These are phyloP conservation scores for Pichia exigua DNA, from an alignment of 805 yeast species.

Conservation along the genomic window DNA sequence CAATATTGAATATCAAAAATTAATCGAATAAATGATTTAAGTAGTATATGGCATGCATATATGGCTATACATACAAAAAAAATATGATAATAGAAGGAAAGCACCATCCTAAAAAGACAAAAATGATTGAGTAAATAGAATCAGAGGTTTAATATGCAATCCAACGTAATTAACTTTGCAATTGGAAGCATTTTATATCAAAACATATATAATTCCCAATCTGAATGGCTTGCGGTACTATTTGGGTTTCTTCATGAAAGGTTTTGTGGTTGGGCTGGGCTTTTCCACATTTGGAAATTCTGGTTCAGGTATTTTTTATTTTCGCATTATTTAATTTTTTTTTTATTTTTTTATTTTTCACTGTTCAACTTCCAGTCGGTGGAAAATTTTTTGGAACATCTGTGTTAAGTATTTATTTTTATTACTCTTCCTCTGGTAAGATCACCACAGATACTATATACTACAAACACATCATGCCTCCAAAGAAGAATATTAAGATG, in stretches of 20 bases:
- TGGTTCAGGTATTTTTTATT: not conserved
- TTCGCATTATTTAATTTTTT: not conserved
- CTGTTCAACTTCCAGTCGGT: not conserved
- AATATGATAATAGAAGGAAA: not conserved
- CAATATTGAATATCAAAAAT: not conserved
- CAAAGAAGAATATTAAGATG: conserved; percentile 65
- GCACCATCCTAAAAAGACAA: not conserved
- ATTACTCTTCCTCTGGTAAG: not conserved
- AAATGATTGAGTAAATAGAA: not conserved
- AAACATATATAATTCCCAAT: not conserved
- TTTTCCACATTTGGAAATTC: not conserved
- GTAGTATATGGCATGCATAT: not conserved
- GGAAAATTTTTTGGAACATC: not conserved
- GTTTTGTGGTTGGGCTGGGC: not conserved
- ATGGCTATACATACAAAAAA: not conserved
- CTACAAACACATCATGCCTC: conserved; percentile 36
- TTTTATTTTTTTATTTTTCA: not conserved
- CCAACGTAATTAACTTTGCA: no score
- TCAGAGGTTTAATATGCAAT: not conserved
- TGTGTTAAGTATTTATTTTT: not conserved
- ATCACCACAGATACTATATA: not conserved
- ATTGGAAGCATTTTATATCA: not conserved
- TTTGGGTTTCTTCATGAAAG: not conserved
- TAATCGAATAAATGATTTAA: not conserved
- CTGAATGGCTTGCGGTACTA: not conserved